Evolutionary conservation across 345 rosid genomes (phyloP).

Genomic region (Kernera saxatilis): DNA sequence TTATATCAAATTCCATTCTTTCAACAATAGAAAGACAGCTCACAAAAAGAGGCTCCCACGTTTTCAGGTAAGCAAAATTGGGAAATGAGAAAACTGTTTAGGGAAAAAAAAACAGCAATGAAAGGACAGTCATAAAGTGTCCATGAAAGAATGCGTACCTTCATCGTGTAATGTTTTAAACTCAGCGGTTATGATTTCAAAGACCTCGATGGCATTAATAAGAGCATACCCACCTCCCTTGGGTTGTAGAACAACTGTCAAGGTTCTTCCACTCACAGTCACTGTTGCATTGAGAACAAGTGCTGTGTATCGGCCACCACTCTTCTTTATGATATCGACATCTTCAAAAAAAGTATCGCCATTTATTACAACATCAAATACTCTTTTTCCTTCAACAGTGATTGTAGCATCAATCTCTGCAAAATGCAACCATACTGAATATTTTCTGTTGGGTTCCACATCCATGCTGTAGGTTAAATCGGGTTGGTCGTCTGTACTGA

Average conservation of each 20-base stretch:
- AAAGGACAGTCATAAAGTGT: neutral
- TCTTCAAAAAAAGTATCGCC: slow-evolving; percentile 46
- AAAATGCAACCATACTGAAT: slow-evolving; percentile 92
- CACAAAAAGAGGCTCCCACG: neutral
- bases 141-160: slow-evolving; percentile 43
- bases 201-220: slow-evolving; percentile 85
- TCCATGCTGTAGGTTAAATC: slow-evolving; percentile 67
- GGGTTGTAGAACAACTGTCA: slow-evolving; percentile 69
- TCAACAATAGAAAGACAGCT: neutral
- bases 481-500: slow-evolving; percentile 61
- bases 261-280: slow-evolving; percentile 73
- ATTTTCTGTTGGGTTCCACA: slow-evolving; percentile 88
- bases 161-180: slow-evolving; percentile 68
- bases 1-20: neutral
- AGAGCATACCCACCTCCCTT: slow-evolving; percentile 58
- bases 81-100: neutral
- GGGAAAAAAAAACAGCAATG: neutral
- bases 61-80: neutral
- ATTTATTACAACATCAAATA: slow-evolving; percentile 78
- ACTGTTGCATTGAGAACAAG: slow-evolving; percentile 78
- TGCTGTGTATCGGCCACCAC: slow-evolving; percentile 61
- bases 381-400: slow-evolving; percentile 60
- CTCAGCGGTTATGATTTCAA: slow-evolving; percentile 66
- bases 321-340: slow-evolving; percentile 64
- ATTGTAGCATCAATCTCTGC: slow-evolving; percentile 81